Percentiles rank a stretch among this genome's conserved stretches.
Conservation (phyloP, 2,329 filamentous ascomycete genomes). For the Parastagonospora avenae region DNA sequence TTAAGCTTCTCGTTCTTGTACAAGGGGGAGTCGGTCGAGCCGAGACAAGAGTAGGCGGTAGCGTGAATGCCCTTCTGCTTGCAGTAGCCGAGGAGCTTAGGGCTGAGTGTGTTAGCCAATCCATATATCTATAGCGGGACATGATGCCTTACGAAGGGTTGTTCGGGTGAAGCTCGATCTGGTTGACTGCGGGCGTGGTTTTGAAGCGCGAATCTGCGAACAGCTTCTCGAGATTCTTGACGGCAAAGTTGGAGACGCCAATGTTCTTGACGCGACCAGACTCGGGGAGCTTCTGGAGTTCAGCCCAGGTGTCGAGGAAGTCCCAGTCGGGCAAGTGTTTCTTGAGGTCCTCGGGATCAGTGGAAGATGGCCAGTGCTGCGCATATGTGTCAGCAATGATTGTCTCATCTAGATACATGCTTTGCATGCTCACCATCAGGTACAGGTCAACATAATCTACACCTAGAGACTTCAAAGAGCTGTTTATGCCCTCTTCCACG, state of each 20-base stretch:
- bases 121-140: not conserved
- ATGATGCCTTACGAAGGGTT: slow-evolving; percentile 64
- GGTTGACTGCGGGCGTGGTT: slow-evolving; percentile 73
- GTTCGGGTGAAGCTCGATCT: slow-evolving; percentile 81
- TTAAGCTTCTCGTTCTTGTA: slow-evolving; percentile 69
- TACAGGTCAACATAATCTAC: slow-evolving; percentile 72
- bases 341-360: slow-evolving; percentile 64
- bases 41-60: slow-evolving; percentile 76
- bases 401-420: not conserved
- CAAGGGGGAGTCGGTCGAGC: slow-evolving; percentile 71
- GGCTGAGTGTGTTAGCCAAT: slow-evolving; percentile 40
- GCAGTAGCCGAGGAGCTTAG: slow-evolving; percentile 76
- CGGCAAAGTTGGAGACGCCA: slow-evolving; percentile 85
- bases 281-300: slow-evolving; percentile 71
- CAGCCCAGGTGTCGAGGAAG: slow-evolving; percentile 78
- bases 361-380: slow-evolving; percentile 66
- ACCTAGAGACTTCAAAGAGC: slow-evolving; percentile 66
- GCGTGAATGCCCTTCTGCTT: slow-evolving; percentile 74
- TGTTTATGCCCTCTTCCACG: slow-evolving; percentile 64
- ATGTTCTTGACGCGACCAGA: slow-evolving; percentile 79
- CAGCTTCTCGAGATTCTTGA: slow-evolving; percentile 76
- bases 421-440: slow-evolving; percentile 56
- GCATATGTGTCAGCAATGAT: slow-evolving; percentile 2
- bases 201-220: slow-evolving; percentile 69
- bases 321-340: slow-evolving; percentile 79